These are phyloP conservation scores for Barbarea vulgaris DNA, from an alignment of 345 rosid species.

Conservation along the genomic window DNA sequence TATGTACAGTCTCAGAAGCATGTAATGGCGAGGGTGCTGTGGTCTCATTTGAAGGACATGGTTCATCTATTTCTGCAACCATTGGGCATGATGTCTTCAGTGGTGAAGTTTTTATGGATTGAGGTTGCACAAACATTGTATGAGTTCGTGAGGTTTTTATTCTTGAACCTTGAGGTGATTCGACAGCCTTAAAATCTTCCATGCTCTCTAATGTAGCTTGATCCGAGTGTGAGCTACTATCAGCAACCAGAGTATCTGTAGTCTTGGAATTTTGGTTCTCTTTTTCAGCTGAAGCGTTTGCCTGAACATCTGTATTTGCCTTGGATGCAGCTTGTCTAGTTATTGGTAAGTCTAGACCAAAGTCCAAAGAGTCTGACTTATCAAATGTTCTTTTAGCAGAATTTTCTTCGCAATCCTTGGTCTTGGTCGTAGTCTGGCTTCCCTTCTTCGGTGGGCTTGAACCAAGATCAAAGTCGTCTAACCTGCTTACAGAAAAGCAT, in stretches of 20 bases:
- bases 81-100: constrained; percentile 16
- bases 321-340: constrained; percentile 26
- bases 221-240: constrained; percentile 28
- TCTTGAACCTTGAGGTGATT: constrained; percentile 33
- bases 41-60: constrained; percentile 20
- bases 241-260: constrained; percentile 28
- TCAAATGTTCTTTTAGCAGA: constrained; percentile 34
- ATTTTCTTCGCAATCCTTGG: constrained; percentile 36
- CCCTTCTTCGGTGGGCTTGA: constrained; percentile 48
- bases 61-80: constrained; percentile 30
- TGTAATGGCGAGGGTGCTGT: constrained; percentile 10
- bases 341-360: constrained; percentile 23
- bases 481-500: constrained; percentile 47
- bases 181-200: constrained; percentile 36
- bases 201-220: constrained; percentile 35
- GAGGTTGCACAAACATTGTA: constrained; percentile 35
- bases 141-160: constrained; percentile 34
- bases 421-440: constrained; percentile 42
- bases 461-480: constrained; percentile 59
- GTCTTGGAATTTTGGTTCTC: constrained; percentile 42
- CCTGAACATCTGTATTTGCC: constrained; percentile 36
- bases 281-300: constrained; percentile 38
- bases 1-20: constrained; percentile 26
- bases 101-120: constrained; percentile 29
- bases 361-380: constrained; percentile 34